phyloP scores from a whole-genome alignment of 768 basidiomycete species.

The Infundibulicybe gibba region DNA sequence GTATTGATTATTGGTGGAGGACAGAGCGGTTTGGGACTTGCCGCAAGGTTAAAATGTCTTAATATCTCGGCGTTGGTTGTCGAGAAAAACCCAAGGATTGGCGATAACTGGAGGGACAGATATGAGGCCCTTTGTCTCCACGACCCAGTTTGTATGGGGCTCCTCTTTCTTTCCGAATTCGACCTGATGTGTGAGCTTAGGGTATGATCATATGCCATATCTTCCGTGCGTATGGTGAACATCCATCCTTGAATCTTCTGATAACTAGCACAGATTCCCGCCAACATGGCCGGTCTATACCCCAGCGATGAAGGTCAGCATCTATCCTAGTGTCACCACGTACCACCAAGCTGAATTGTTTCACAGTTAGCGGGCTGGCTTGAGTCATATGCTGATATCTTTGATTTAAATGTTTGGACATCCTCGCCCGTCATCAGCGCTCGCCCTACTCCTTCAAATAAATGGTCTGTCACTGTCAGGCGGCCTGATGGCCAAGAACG shows the following conservation, averaged over 20 bases:
- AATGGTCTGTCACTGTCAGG: slow-evolving; percentile 2
- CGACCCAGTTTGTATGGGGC: slow-evolving; percentile 51
- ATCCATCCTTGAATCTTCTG: too few species aligned
- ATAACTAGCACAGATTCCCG: not conserved
- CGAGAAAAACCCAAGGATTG: slow-evolving; percentile 57
- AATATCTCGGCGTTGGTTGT: slow-evolving; percentile 50
- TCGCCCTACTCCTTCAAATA: slow-evolving; percentile 1
- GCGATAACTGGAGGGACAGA: slow-evolving; percentile 63
- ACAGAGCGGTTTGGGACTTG: slow-evolving; percentile 61
- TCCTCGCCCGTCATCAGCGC: not conserved
- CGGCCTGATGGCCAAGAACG: not conserved
- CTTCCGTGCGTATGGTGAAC: not conserved
- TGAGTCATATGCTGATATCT: not conserved
- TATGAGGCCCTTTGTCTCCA: slow-evolving; percentile 68
- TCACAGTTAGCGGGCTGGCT: not conserved
- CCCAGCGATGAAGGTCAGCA: not conserved
- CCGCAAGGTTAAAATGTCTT: slow-evolving; percentile 55
- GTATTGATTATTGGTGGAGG: slow-evolving; percentile 66
- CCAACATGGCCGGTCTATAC: not conserved
- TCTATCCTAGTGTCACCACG: not conserved
- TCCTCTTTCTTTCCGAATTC: not conserved
- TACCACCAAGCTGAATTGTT: not conserved
- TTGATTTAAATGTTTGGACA: not conserved
- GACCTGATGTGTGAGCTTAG: not conserved
- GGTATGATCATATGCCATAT: not conserved